Percentiles rank a stretch among this genome's conserved stretches.
phyloP scores from a whole-genome alignment of 75 land plant genomes.

The Isoetes taiwanensis region DNA sequence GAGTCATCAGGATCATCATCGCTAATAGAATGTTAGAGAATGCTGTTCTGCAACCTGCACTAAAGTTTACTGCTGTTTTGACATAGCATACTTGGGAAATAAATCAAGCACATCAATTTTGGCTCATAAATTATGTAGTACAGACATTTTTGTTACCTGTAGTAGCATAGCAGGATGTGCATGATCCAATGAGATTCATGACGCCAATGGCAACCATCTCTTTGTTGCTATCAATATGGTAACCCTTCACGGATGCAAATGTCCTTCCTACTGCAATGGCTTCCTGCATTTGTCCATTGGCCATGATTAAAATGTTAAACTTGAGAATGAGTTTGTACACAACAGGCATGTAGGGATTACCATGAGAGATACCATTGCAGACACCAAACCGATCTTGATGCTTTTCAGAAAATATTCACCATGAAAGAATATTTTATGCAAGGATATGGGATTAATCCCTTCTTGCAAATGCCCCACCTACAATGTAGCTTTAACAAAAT shows the following conservation, averaged over 20 bases:
- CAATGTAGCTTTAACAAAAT: not conserved
- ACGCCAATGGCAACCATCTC: not conserved
- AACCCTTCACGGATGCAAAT: constrained; percentile 1
- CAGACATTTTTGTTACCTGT: constrained; percentile 5
- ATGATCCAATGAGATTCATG: not conserved
- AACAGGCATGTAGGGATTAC: no score
- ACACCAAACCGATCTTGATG: not conserved
- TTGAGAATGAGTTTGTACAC: no score
- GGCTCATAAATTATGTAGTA: not conserved
- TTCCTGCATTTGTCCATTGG: constrained; percentile 4
- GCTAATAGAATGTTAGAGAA: constrained; percentile 73
- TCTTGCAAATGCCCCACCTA: not conserved
- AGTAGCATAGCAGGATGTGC: not conserved
- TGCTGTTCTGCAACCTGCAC: constrained; percentile 77
- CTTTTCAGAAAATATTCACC: not conserved
- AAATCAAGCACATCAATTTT: no score
- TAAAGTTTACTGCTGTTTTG: constrained; percentile 67
- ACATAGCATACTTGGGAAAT: no score
- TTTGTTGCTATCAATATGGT: constrained; percentile 6
- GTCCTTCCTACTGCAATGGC: constrained; percentile 4
- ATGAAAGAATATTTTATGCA: not conserved
- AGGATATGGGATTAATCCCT: not conserved
- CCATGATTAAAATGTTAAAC: no score
- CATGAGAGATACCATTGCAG: not conserved
- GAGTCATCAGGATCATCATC: constrained; percentile 47